phyloP scores from a whole-genome alignment of 306 rosid species.

The Dalbergia oliveri region DNA sequence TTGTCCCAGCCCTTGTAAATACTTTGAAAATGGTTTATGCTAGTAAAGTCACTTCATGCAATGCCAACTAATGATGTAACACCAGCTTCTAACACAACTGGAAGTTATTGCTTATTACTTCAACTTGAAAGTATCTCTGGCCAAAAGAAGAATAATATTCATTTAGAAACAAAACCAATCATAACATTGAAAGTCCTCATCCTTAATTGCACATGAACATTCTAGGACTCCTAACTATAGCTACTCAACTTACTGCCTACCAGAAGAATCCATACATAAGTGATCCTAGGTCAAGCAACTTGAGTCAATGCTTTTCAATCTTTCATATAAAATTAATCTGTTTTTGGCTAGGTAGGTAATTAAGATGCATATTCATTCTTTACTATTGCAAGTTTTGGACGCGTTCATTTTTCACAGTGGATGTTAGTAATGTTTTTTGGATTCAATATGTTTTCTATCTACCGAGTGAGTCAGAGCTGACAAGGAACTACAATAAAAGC shows the following conservation, averaged over 20 bases:
- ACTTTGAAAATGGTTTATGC: conserved; percentile 1
- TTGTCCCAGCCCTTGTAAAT: conserved; percentile 8
- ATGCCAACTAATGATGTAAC: not conserved
- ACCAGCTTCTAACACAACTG: not conserved
- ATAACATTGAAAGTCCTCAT: not conserved
- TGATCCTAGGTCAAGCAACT: too few species aligned
- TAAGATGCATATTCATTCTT: not conserved
- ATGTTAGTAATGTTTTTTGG: conserved; percentile 3
- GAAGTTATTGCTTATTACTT: not conserved
- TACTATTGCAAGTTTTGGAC: not conserved
- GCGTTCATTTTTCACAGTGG: not conserved
- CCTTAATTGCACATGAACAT: too few species aligned
- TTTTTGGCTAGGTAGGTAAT: not conserved
- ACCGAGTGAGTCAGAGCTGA: conserved; percentile 37
- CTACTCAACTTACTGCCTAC: too few species aligned
- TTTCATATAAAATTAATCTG: not conserved
- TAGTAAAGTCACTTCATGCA: conserved; percentile 1
- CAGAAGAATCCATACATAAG: too few species aligned
- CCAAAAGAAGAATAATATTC: too few species aligned
- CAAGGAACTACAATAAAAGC: conserved; percentile 24
- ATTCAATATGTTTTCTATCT: not conserved
- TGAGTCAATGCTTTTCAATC: not conserved
- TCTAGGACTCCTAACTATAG: too few species aligned
- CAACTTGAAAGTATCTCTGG: too few species aligned
- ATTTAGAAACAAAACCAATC: not conserved